A percentile compares a stretch with the other conserved stretches of the same genome.
Conservation (phyloP, 1,284 basidiomycete genomes). For the Malassezia furfur region DNA sequence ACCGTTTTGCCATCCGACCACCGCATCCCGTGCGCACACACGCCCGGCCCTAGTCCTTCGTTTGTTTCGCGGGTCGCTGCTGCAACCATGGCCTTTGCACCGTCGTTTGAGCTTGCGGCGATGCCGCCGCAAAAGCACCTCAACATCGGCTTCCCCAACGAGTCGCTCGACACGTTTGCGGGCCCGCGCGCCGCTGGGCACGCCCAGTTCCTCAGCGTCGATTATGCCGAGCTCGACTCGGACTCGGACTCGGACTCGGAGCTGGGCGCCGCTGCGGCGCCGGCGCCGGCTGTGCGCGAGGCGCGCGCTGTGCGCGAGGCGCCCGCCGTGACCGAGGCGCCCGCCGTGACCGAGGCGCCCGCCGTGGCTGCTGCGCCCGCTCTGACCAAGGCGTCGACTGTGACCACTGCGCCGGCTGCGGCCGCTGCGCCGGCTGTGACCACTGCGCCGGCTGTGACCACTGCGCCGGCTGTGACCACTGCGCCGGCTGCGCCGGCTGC, state of each 20-base stretch:
- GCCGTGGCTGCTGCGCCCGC: no score
- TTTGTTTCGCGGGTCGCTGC: background rate
- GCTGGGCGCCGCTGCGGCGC: background rate
- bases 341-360: no score
- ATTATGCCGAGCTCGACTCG: conserved; percentile 6
- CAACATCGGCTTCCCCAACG: conserved; percentile 10
- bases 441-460: no score
- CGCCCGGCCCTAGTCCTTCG: background rate
- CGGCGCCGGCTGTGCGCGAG: no score
- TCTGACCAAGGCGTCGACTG: no score
- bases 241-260: conserved; percentile 5
- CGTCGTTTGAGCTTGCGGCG: background rate
- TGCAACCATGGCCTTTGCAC: background rate
- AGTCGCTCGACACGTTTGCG: background rate
- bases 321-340: no score
- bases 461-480: no score
- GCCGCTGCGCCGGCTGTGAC: no score
- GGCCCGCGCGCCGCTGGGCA: conserved; percentile 5
- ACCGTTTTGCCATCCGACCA: background rate
- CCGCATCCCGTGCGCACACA: background rate
- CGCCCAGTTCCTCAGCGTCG: conserved; percentile 5
- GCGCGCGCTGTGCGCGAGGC: no score
- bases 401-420: no score
- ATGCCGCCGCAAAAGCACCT: conserved; percentile 1
- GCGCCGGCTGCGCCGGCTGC: no score